phyloP scores from a whole-genome alignment of 1,284 basidiomycete genomes.

The Mycena citricolor region DNA sequence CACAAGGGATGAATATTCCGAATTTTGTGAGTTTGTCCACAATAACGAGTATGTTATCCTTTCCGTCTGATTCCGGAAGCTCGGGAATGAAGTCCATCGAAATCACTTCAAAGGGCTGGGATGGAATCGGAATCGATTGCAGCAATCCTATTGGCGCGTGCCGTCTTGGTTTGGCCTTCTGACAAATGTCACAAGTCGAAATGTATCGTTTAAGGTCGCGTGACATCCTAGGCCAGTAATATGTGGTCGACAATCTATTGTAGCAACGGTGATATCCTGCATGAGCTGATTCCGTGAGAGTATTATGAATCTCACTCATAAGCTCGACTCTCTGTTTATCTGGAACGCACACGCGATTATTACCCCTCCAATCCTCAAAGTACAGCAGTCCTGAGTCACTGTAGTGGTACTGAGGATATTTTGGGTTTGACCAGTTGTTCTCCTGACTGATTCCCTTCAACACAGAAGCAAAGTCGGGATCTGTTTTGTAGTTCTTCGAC shows the following conservation, averaged over 20 bases:
- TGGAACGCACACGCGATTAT: conserved; percentile 17
- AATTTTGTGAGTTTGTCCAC: conserved; percentile 38
- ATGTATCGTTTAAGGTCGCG: conserved; percentile 35
- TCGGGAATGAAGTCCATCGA: conserved; percentile 40
- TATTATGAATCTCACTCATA: conserved; percentile 14
- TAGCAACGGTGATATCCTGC: conserved; percentile 3
- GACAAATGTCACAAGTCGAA: conserved; percentile 34
- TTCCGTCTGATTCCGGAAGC: conserved; percentile 34
- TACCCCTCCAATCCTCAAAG: conserved; percentile 16
- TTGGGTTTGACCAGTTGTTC: conserved; percentile 3
- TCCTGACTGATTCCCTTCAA: conserved; percentile 3
- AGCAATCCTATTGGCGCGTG: conserved; percentile 25
- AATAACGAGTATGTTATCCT: conserved; percentile 36
- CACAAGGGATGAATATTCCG: conserved; percentile 32
- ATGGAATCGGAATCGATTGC: conserved; percentile 25
- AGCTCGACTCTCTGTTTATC: conserved; percentile 1
- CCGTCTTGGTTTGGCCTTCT: conserved; percentile 30
- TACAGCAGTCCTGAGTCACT: conserved; percentile 12
- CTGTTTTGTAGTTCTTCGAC: conserved; percentile 1
- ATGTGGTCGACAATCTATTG: conserved; percentile 1
- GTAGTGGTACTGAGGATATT: conserved; percentile 20
- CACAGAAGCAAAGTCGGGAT: conserved; percentile 10
- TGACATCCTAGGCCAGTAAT: conserved; percentile 37
- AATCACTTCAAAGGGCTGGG: conserved; percentile 34
- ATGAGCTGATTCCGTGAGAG: conserved; percentile 9